phyloP scores from a whole-genome alignment of 163 green algal genomes.

The Smithsoniella earleae region DNA sequence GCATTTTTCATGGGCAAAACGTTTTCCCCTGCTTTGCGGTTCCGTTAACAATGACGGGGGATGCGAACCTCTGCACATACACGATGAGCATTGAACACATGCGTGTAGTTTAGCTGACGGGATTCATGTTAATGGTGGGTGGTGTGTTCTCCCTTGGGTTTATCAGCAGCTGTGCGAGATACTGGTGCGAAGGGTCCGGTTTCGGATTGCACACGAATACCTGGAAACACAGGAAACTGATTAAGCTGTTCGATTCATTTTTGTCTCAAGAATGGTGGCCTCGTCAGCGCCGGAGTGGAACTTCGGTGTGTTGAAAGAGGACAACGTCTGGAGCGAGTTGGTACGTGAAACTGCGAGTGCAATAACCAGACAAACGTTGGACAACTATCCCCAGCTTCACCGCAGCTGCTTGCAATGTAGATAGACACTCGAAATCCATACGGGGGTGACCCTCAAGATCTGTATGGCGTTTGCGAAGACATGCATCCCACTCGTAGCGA shows the following conservation, averaged over 20 bases:
- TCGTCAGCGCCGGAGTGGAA: not conserved
- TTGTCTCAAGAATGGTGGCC: too few relatives aligned
- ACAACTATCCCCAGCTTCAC: too few relatives aligned
- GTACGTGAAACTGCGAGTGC: not conserved
- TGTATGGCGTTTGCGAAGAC: not conserved
- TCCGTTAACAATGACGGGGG: too few relatives aligned
- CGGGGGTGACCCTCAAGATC: not conserved
- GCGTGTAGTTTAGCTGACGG: too few relatives aligned
- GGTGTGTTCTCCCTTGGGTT: not conserved
- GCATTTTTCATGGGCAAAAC: too few relatives aligned
- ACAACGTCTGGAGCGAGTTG: constrained; percentile 8
- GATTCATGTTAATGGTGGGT: not conserved
- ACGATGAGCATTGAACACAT: too few relatives aligned
- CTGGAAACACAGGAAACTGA: too few relatives aligned
- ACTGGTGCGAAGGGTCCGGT: not conserved
- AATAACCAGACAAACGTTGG: not conserved
- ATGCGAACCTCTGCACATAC: too few relatives aligned
- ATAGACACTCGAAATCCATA: not conserved
- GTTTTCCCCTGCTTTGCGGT: too few relatives aligned
- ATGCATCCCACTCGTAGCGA: not conserved
- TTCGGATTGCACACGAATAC: too few relatives aligned
- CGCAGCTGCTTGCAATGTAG: not conserved
- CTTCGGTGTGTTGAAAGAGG: not conserved
- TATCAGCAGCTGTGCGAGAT: not conserved
- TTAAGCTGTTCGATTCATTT: too few relatives aligned